Conservation (phyloP, 2,329 filamentous ascomycete genomes). For the Talaromyces funiculosus region DNA sequence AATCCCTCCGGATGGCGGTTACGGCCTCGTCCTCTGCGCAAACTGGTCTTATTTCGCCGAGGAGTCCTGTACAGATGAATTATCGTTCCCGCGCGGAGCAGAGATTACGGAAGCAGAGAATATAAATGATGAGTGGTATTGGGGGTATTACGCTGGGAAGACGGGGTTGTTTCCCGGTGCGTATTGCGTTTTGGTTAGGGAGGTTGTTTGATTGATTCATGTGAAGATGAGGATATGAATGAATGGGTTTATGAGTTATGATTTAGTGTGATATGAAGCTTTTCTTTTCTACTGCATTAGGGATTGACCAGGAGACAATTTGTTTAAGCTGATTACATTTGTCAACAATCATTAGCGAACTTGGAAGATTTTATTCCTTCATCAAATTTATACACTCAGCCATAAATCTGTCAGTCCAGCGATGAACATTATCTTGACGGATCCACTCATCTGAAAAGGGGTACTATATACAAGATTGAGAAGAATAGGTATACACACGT, state of each 20-base stretch:
- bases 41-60: slow-evolving; percentile 75
- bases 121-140: slow-evolving; percentile 86
- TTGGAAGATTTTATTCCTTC: not conserved
- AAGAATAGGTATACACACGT: not conserved
- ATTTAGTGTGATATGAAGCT: not conserved
- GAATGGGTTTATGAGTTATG: not conserved
- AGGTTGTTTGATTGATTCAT: slow-evolving; percentile 22
- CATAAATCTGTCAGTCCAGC: not conserved
- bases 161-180: slow-evolving; percentile 75
- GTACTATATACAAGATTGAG: not conserved
- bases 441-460: too few species aligned
- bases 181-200: slow-evolving; percentile 57
- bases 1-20: slow-evolving; percentile 72
- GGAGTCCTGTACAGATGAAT: slow-evolving; percentile 56
- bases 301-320: not conserved
- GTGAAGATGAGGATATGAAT: not conserved
- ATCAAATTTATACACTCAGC: not conserved
- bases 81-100: slow-evolving; percentile 76
- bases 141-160: slow-evolving; percentile 75
- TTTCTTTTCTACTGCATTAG: not conserved
- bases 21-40: slow-evolving; percentile 59
- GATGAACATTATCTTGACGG: not conserved
- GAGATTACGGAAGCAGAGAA: slow-evolving; percentile 79
- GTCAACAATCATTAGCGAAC: too few species aligned
- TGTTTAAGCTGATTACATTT: not conserved